These are phyloP conservation scores for Aspergillus transmontanensis DNA, from an alignment of 2,329 filamentous ascomycete species.

Conservation along the genomic window DNA sequence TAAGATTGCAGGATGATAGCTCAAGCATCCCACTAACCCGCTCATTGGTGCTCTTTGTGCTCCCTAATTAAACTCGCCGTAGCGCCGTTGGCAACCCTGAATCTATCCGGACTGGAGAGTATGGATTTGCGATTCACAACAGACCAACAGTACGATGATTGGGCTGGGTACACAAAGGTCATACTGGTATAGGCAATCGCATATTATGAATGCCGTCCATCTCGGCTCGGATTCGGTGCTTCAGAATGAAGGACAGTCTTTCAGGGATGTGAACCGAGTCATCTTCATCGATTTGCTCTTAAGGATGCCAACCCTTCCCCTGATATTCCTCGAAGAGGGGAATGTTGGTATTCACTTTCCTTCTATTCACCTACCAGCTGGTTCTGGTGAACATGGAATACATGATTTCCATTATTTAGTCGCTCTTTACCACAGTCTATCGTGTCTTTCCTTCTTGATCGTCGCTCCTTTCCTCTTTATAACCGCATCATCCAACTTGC, in stretches of 20 bases:
- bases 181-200: neutral
- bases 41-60: neutral
- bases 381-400: neutral
- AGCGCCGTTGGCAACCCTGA: neutral
- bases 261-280: neutral
- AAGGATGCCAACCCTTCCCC: neutral
- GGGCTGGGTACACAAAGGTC: neutral
- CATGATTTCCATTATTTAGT: neutral
- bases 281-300: neutral
- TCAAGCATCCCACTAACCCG: neutral
- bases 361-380: neutral
- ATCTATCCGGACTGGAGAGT: neutral
- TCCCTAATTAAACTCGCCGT: neutral
- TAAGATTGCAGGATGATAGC: neutral
- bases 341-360: neutral
- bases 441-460: neutral
- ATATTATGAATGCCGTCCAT: neutral
- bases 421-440: neutral
- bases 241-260: neutral
- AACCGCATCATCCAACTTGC: neutral
- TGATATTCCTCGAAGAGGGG: neutral
- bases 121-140: neutral
- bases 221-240: neutral
- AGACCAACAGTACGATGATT: neutral
- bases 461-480: neutral